Percentiles rank a stretch among this genome's conserved stretches.
Evolutionary conservation across 176 grass and related monocot genomes (phyloP).

Genomic region (Chloris gayana): DNA sequence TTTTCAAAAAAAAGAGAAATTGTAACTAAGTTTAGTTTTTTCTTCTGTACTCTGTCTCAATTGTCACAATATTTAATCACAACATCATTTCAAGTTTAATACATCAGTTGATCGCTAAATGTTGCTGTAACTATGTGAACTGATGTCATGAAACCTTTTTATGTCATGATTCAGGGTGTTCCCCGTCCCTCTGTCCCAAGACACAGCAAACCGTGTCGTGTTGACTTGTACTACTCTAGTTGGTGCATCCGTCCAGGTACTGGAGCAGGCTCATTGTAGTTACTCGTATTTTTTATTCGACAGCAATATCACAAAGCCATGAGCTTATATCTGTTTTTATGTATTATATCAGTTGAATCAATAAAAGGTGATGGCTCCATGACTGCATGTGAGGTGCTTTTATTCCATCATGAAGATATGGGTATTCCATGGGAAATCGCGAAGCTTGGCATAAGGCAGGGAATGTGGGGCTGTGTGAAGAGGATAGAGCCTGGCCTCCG

Average conservation of each 20-base stretch:
- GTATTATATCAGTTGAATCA: constrained; percentile 63
- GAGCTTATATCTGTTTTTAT: background rate
- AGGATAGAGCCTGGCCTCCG: constrained; percentile 79
- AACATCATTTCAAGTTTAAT: background rate
- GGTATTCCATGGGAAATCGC: constrained; percentile 88
- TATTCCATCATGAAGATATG: constrained; percentile 97
- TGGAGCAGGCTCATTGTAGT: background rate
- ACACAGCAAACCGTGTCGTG: constrained; percentile 75
- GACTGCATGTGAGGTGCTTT: constrained; percentile 89
- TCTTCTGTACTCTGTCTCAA: background rate
- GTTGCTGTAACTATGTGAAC: background rate
- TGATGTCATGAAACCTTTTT: constrained; percentile 10
- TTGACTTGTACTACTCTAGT: constrained; percentile 98
- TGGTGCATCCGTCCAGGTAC: constrained; percentile 97
- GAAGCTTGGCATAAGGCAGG: constrained; percentile 82
- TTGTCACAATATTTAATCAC: background rate
- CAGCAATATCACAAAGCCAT: background rate
- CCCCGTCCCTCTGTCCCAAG: constrained; percentile 70
- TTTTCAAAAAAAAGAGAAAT: background rate
- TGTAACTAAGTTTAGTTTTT: background rate
- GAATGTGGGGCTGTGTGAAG: constrained; percentile 91
- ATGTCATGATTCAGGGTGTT: constrained; percentile 63
- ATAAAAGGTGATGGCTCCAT: constrained; percentile 71
- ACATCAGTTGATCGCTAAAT: background rate
- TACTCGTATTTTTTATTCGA: background rate